Conservation (phyloP, 2,329 filamentous ascomycete species). For the Colletotrichum musicola region DNA sequence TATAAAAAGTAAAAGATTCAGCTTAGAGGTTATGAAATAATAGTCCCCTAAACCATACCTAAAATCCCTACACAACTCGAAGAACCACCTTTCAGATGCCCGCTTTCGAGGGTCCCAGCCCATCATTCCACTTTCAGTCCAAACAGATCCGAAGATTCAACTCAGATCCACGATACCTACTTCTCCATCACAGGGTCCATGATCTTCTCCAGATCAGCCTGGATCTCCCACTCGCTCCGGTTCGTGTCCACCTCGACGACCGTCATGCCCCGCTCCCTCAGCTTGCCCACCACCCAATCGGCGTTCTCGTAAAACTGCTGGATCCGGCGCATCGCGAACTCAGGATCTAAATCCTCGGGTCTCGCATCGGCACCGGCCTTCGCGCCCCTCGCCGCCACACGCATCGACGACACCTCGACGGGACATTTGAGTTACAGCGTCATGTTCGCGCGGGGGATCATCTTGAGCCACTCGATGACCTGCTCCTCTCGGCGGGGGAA, state of each 20-base stretch:
- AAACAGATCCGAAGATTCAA: too few species aligned
- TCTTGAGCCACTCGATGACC: background rate
- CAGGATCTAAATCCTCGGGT: background rate
- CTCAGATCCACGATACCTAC: too few species aligned
- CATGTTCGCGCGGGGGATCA: background rate
- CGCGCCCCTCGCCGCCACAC: background rate
- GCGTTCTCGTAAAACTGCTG: constrained; percentile 2
- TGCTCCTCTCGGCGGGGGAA: constrained; percentile 2
- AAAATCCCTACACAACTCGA: too few species aligned
- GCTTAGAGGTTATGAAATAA: too few species aligned
- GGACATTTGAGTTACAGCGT: constrained; percentile 5
- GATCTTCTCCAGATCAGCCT: background rate
- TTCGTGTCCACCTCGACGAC: background rate
- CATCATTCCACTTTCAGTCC: too few species aligned
- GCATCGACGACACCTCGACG: background rate
- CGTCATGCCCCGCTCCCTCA: background rate
- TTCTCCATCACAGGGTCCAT: background rate
- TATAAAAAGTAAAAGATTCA: too few species aligned
- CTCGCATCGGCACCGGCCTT: background rate
- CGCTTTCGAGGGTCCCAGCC: too few species aligned
- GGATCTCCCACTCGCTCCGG: background rate
- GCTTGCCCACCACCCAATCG: background rate
- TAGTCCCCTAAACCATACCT: too few species aligned
- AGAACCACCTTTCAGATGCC: too few species aligned
- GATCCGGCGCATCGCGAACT: background rate